Conservation (phyloP, 768 basidiomycete species). For the Russula foetens region DNA sequence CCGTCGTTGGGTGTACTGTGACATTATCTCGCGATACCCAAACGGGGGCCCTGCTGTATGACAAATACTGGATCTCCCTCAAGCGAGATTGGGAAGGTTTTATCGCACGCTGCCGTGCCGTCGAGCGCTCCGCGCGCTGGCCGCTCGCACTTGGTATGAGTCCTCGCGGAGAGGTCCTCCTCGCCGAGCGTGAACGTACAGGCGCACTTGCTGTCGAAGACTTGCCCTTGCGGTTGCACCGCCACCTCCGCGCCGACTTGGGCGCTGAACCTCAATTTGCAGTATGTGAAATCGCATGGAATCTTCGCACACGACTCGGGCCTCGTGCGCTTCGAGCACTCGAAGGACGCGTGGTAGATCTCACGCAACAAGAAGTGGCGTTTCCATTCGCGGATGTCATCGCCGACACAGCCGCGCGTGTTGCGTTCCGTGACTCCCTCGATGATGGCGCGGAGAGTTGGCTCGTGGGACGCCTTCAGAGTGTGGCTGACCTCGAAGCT, state of each 20-base stretch:
- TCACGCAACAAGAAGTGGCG: conserved; percentile 68
- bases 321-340: conserved; percentile 28
- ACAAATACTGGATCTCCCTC: conserved; percentile 74
- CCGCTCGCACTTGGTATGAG: conserved; percentile 58
- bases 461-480: conserved; percentile 52
- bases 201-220: conserved; percentile 60
- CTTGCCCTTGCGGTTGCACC: conserved; percentile 49
- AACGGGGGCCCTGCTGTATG: conserved; percentile 71
- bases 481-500: conserved; percentile 46
- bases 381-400: conserved; percentile 73
- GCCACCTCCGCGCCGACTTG: conserved; percentile 38
- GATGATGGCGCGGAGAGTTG: conserved; percentile 54
- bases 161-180: conserved; percentile 38
- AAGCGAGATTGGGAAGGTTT: conserved; percentile 97
- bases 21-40: conserved; percentile 61
- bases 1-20: conserved; percentile 83
- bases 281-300: conserved; percentile 57
- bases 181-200: conserved; percentile 74
- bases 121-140: conserved; percentile 82
- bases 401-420: conserved; percentile 50
- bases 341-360: conserved; percentile 52
- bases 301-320: conserved; percentile 48
- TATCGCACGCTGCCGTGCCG: conserved; percentile 78
- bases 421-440: conserved; percentile 45
- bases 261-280: conserved; percentile 44